Evolutionary conservation across 345 rosid genomes (phyloP).

Genomic region (Psidium friedrichsthalianum): DNA sequence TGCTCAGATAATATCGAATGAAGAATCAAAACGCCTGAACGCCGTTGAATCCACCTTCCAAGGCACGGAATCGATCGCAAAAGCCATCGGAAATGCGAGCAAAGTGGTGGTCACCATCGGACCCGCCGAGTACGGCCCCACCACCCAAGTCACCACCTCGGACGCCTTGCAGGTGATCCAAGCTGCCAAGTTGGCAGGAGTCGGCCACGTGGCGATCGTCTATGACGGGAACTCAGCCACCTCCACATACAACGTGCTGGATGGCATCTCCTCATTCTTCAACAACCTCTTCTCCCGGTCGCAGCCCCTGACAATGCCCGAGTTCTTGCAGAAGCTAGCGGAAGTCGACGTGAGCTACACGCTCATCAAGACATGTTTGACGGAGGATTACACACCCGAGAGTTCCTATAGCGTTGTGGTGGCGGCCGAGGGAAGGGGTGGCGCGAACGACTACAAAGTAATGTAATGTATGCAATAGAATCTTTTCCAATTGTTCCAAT

Average conservation of each 20-base stretch:
- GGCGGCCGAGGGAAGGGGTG: conserved; percentile 53
- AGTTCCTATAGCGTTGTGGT: conserved; percentile 74
- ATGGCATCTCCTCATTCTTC: conserved; percentile 73
- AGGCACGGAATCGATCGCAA: conserved; percentile 73
- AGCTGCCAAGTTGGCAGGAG: conserved; percentile 81
- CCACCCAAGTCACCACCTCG: conserved; percentile 40
- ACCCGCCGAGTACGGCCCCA: conserved; percentile 61
- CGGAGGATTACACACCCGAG: conserved; percentile 77
- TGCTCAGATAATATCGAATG: conserved; percentile 69
- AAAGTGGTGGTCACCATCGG: conserved; percentile 82
- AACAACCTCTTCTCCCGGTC: conserved; percentile 57
- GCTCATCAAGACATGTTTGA: conserved; percentile 62
- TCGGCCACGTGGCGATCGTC: conserved; percentile 70
- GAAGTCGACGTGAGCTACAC: conserved; percentile 70
- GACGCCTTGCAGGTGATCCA: conserved; percentile 72
- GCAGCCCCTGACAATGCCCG: conserved; percentile 46
- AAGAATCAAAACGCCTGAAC: conserved; percentile 65
- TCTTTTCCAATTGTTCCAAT: conserved; percentile 3
- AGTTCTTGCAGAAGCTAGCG: conserved; percentile 54
- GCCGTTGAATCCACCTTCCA: conserved; percentile 72
- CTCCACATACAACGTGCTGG: conserved; percentile 67
- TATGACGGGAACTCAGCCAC: conserved; percentile 34
- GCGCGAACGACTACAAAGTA: conserved; percentile 84
- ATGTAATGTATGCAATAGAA: conserved; percentile 86
- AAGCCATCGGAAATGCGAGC: conserved; percentile 95